Evolutionary conservation across 805 yeast genomes (phyloP).

Genomic region (Wickerhamomyces mucosus): DNA sequence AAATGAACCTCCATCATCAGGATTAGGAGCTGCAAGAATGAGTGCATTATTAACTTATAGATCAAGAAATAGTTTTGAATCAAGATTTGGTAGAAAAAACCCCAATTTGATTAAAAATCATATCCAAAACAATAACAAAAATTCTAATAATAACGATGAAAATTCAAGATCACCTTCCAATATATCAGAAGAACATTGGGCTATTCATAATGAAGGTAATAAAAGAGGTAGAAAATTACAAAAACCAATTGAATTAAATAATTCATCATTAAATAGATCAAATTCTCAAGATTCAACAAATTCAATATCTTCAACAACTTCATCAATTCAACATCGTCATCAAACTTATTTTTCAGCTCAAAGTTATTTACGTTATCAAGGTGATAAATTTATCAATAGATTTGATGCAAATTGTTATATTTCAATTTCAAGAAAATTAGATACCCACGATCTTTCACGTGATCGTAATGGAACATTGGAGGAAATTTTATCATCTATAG

Average conservation of each 20-base stretch:
- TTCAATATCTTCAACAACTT: slow-evolving; percentile 17
- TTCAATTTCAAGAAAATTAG: slow-evolving; percentile 85
- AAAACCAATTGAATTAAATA: slow-evolving; percentile 1
- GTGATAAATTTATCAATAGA: slow-evolving; percentile 76
- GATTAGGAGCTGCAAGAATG: slow-evolving; percentile 96
- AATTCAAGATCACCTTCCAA: slow-evolving; percentile 27
- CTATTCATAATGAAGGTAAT: slow-evolving; percentile 83
- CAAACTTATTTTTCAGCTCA: slow-evolving; percentile 86
- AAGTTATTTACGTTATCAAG: slow-evolving; percentile 89
- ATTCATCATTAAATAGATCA: slow-evolving; percentile 11
- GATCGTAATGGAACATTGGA: slow-evolving; percentile 43
- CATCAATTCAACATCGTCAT: slow-evolving; percentile 17
- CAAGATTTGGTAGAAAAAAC: slow-evolving; percentile 78
- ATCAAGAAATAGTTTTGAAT: slow-evolving; percentile 84
- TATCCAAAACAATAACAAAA: slow-evolving; percentile 1
- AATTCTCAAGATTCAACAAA: slow-evolving; percentile 24
- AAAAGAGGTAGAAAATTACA: slow-evolving; percentile 20
- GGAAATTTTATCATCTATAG: slow-evolving; percentile 45
- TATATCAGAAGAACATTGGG: slow-evolving; percentile 65
- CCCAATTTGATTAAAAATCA: slow-evolving; percentile 32
- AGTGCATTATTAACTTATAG: slow-evolving; percentile 89
- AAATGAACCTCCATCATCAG: slow-evolving; percentile 75
- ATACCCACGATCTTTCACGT: slow-evolving; percentile 89
- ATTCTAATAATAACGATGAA: background rate
- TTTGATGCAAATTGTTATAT: slow-evolving; percentile 97